A percentile compares a stretch with the other conserved stretches of the same genome.
phyloP scores from a whole-genome alignment of 768 basidiomycete genomes.

The Panellus pusillus region DNA sequence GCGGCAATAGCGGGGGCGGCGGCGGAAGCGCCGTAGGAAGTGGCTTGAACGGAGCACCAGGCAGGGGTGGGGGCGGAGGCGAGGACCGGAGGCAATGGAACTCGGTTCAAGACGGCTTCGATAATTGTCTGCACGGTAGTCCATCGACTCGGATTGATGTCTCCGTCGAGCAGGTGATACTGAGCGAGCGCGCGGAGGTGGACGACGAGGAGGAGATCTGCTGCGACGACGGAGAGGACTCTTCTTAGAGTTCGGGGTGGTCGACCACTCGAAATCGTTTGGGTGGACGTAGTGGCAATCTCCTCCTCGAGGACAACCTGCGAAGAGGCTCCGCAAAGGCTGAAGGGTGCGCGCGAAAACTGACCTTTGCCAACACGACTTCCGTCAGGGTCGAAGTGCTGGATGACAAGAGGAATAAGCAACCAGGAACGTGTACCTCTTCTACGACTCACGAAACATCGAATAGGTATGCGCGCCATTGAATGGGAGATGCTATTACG shows the following conservation, averaged over 20 bases:
- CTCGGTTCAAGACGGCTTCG: too few relatives aligned
- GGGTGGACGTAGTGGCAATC: constrained; percentile 31
- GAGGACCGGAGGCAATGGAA: too few relatives aligned
- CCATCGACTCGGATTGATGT: neutral
- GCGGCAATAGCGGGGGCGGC: neutral
- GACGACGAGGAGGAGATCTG: constrained; percentile 7
- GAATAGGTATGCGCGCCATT: too few relatives aligned
- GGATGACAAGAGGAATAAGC: too few relatives aligned
- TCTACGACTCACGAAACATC: neutral
- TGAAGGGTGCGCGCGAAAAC: too few relatives aligned
- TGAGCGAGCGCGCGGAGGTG: neutral
- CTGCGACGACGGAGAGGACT: neutral
- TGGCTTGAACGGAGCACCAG: too few relatives aligned
- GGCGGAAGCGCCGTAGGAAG: neutral
- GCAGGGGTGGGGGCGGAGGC: too few relatives aligned
- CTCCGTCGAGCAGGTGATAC: neutral
- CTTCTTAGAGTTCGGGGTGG: neutral
- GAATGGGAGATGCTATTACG: too few relatives aligned
- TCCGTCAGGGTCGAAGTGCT: constrained; percentile 26
- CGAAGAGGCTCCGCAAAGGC: too few relatives aligned
- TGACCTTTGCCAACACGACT: constrained; percentile 7
- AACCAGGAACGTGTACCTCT: too few relatives aligned
- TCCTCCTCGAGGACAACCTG: neutral
- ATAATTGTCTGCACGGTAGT: too few relatives aligned
- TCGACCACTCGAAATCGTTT: constrained; percentile 26